Evolutionary conservation across 2,329 filamentous ascomycete species (phyloP), one percentile per base, ranked within the genome.

Genomic region (Scedosporium minutisporum): DNA sequence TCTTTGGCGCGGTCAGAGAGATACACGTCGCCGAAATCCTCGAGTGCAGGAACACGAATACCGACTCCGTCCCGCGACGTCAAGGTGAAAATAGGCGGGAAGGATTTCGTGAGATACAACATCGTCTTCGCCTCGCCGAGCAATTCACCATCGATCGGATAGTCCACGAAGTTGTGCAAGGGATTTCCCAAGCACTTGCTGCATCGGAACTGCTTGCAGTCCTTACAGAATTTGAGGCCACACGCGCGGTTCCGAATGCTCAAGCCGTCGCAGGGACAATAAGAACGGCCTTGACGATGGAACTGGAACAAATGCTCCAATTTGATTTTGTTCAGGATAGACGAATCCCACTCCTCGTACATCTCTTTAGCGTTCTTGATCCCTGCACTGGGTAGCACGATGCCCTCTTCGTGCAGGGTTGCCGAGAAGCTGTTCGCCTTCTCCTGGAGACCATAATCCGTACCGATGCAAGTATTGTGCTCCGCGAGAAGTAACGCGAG

Each of bases 401-500:
- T 21, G 44, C 5, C 21, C 4, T 18, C 59, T 33, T n/a, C 48
- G 4, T 41, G 23, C 46, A 62, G 33, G 7, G 23, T 53, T 10
- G 60, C 62, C 12, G 53, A 33, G 38, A 62, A 62, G 48, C 62
- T 57, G 25, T 42, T 48, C 14, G 63, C 60, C 10, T 41, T 61
- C 10, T 42, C 57, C 12, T 46, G 41, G 4, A 61, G 59, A n/a
- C 59, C 44, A 16, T 55, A 42, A 27, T 18, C 61, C 14, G 51
- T 23, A 16, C 46, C 29, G 6, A 41, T 38, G 21, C 57, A 48
- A 12, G 61, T 25, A 5, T 53, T 41, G 16, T 21, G 23, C 46
- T 66, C 41, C 2, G 72, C 64, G 58, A 85, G 79, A 1, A 93
- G 71, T 0, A 84, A 80, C 1, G 84, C 76, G 1, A 90, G 68